These are phyloP conservation scores for Eucalyptus victrix DNA, from an alignment of 345 rosid genomes.

Conservation along the genomic window DNA sequence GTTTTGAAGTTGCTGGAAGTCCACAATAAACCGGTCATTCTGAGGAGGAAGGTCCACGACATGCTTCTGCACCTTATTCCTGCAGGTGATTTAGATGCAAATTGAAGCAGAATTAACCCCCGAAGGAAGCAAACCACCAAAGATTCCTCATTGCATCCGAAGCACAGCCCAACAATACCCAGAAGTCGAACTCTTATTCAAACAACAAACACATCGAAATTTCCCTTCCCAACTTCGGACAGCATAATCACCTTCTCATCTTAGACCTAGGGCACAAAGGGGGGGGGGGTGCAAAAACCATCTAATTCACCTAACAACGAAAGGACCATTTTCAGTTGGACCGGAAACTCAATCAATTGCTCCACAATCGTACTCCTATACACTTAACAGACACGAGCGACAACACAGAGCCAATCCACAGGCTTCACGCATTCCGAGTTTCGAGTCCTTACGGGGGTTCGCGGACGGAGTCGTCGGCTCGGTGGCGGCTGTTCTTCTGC, in stretches of 20 bases:
- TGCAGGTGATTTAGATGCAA: constrained; percentile 1
- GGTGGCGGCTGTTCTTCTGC: constrained; percentile 71
- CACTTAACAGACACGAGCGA: not conserved
- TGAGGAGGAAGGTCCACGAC: constrained; percentile 80
- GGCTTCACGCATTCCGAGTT: not conserved
- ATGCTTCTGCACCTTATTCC: constrained; percentile 88
- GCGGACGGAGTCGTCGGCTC: constrained; percentile 54
- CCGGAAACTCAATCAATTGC: not conserved
- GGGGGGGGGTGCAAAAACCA: not conserved
- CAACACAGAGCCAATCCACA: not conserved
- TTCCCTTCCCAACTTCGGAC: not conserved
- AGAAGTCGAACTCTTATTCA: not conserved
- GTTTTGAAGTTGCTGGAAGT: constrained; percentile 76
- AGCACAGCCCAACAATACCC: not conserved
- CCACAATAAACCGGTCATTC: constrained; percentile 77
- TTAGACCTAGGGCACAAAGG: not conserved
- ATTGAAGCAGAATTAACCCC: not conserved
- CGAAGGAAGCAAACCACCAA: not conserved
- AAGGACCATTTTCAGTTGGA: not conserved
- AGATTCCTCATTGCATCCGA: not conserved
- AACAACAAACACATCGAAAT: not conserved
- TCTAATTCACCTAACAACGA: not conserved
- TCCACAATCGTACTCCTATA: not conserved
- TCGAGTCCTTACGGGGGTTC: constrained; percentile 67
- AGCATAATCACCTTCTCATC: not conserved